Evolutionary conservation across 2,329 filamentous ascomycete genomes (phyloP).

Genomic region (Cadophora sp.): DNA sequence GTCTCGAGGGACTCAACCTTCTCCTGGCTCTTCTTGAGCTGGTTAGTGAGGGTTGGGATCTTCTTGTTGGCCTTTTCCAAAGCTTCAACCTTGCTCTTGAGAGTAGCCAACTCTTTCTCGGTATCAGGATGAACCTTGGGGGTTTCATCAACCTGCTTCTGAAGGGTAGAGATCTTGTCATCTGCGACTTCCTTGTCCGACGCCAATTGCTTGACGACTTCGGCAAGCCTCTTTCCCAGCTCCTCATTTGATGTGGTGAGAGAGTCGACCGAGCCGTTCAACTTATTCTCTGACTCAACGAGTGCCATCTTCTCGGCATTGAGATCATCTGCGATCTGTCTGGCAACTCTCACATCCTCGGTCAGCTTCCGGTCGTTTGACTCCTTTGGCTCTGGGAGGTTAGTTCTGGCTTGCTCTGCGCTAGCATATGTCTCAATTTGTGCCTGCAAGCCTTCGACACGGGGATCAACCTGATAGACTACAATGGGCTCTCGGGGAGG

Average conservation of each 20-base stretch:
- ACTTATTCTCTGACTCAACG: neutral
- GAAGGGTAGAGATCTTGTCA: neutral
- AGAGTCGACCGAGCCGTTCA: neutral
- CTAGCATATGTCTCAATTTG: neutral
- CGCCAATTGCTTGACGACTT: neutral
- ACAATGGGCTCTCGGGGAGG: neutral
- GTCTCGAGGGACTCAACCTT: neutral
- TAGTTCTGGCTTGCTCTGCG: neutral
- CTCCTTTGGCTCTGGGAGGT: too few relatives aligned
- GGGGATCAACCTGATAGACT: neutral
- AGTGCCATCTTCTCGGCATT: neutral
- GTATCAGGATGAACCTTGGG: neutral
- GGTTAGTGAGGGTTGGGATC: neutral
- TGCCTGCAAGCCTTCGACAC: neutral
- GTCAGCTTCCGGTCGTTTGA: too few relatives aligned
- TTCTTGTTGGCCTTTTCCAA: neutral
- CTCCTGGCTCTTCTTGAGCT: neutral
- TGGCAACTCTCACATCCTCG: neutral
- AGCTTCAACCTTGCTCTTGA: neutral
- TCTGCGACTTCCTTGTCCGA: neutral
- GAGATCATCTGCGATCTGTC: neutral
- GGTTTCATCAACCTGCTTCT: neutral
- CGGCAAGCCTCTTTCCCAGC: neutral
- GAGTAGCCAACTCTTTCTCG: neutral
- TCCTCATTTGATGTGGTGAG: neutral